phyloP scores from a whole-genome alignment of 192 early-diverging fungal genomes.

The Umbelopsis sp. region DNA sequence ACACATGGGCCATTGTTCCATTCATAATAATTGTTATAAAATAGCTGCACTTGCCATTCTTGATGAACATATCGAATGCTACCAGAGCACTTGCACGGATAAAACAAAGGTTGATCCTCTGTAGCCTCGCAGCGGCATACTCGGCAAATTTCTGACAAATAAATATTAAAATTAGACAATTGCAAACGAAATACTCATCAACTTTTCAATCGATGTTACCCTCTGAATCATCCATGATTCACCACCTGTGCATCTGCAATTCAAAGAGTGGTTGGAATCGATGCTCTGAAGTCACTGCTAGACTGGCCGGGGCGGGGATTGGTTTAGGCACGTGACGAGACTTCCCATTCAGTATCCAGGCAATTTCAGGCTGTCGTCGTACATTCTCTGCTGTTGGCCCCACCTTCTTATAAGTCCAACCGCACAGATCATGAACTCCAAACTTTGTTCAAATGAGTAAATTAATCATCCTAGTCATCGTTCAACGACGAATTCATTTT shows the following conservation, averaged over 20 bases:
- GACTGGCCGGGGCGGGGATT: neutral
- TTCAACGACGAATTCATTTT: too few relatives aligned
- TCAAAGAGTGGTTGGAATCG: neutral
- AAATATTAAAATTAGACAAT: neutral
- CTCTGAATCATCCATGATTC: slow-evolving; percentile 17
- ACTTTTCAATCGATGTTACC: neutral
- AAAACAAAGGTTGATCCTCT: slow-evolving; percentile 81
- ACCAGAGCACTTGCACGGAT: slow-evolving; percentile 96
- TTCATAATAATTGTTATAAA: neutral
- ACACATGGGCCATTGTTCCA: neutral
- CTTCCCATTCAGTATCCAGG: neutral
- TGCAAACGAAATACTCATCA: neutral
- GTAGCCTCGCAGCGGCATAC: slow-evolving; percentile 80
- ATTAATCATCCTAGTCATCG: too few relatives aligned
- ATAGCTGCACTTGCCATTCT: slow-evolving; percentile 59
- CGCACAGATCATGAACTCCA: too few relatives aligned
- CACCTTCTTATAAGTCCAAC: too few relatives aligned
- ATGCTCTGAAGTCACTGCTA: too few relatives aligned
- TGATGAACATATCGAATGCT: slow-evolving; percentile 96
- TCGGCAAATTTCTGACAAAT: slow-evolving; percentile 68
- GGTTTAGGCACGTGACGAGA: neutral
- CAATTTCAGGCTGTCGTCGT: too few relatives aligned
- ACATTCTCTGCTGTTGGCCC: too few relatives aligned
- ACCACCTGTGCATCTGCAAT: slow-evolving; percentile 15
- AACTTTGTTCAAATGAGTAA: too few relatives aligned